Conservation (phyloP, 2,329 filamentous ascomycete genomes). For the Nothomitra cinnamomea region DNA sequence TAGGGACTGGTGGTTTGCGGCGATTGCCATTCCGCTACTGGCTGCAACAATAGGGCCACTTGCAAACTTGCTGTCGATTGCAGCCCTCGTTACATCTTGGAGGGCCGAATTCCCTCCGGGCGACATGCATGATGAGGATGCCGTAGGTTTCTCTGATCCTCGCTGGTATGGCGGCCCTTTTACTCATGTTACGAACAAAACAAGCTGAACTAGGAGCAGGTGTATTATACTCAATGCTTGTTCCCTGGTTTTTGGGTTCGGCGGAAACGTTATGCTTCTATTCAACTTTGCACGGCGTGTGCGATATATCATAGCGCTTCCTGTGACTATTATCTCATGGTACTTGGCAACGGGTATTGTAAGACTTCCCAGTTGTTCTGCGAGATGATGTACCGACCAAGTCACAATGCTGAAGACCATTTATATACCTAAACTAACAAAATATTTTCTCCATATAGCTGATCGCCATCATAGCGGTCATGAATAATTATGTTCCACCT, state of each 20-base stretch:
- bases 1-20: constrained; percentile 32
- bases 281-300: constrained; percentile 73
- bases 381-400: too few relatives aligned
- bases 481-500: constrained; percentile 41
- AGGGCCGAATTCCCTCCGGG: constrained; percentile 34
- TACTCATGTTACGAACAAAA: not conserved
- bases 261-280: constrained; percentile 66
- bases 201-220: constrained; percentile 25
- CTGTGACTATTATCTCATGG: constrained; percentile 72
- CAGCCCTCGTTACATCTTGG: constrained; percentile 70
- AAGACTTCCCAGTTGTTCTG: constrained; percentile 15
- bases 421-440: not conserved
- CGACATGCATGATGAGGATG: constrained; percentile 31
- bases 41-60: constrained; percentile 74
- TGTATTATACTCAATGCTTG: constrained; percentile 58
- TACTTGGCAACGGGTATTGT: constrained; percentile 42
- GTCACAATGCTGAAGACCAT: too few relatives aligned
- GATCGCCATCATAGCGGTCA: constrained; percentile 47
- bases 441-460: constrained; percentile 30
- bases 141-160: constrained; percentile 48
- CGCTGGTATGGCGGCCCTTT: constrained; percentile 37
- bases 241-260: constrained; percentile 57
- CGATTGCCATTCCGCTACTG: constrained; percentile 50
- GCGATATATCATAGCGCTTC: constrained; percentile 66
- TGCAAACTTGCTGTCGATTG: constrained; percentile 76